Evolutionary conservation across 345 rosid genomes (phyloP).

Genomic region (Pugionium dolabratum): DNA sequence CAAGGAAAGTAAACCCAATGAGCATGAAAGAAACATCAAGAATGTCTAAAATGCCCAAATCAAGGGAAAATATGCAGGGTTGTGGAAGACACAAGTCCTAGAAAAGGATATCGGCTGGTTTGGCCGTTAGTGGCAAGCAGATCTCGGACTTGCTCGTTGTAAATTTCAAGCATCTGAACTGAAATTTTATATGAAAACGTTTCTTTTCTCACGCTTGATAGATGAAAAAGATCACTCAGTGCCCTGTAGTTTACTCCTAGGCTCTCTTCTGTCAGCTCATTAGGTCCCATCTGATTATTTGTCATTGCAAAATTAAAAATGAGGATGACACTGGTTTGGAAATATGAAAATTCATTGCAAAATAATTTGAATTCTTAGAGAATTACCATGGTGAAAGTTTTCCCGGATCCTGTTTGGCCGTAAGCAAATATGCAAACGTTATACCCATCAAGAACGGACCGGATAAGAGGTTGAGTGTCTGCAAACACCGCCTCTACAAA

Average conservation of each 20-base stretch:
- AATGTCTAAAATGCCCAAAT: background rate
- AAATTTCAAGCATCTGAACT: conserved; percentile 96
- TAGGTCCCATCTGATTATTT: conserved; percentile 75
- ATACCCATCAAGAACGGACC: conserved; percentile 97
- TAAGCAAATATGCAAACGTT: conserved; percentile 98
- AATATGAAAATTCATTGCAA: background rate
- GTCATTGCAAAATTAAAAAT: background rate
- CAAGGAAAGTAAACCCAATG: conserved; percentile 39
- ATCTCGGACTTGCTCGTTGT: conserved; percentile 97
- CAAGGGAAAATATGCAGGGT: background rate
- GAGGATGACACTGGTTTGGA: background rate
- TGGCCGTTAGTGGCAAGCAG: conserved; percentile 76
- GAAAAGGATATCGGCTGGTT: conserved; percentile 74
- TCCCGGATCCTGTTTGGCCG: conserved; percentile 99
- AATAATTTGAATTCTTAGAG: background rate
- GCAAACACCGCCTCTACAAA: conserved; percentile 84
- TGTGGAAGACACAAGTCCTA: conserved; percentile 6
- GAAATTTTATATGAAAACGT: conserved; percentile 62
- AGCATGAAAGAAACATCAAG: conserved; percentile 14
- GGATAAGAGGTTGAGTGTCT: conserved; percentile 81
- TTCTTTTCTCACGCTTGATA: conserved; percentile 67
- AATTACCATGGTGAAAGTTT: conserved; percentile 89
- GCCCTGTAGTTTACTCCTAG: conserved; percentile 96
- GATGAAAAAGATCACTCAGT: conserved; percentile 72
- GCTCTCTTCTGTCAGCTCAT: conserved; percentile 71